Percentiles rank a stretch among this genome's conserved stretches.
phyloP scores from a whole-genome alignment of 352 stramenopile species.

The Phytophthora macrochlamydospora region DNA sequence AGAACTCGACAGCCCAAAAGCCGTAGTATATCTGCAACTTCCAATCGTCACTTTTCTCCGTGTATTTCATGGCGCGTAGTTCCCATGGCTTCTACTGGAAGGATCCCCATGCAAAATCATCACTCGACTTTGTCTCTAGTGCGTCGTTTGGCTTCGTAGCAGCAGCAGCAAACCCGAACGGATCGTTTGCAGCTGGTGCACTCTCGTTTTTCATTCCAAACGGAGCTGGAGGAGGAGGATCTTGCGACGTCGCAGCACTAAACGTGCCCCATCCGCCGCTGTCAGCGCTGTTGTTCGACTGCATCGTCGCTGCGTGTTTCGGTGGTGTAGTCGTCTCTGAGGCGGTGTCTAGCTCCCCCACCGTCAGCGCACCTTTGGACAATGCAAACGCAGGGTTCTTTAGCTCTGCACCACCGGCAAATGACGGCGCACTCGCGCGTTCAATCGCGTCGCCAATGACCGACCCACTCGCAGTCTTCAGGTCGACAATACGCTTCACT shows the following conservation, averaged over 20 bases:
- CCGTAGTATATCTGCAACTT: too few relatives aligned
- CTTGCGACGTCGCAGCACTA: constrained; percentile 13
- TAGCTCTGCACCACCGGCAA: constrained; percentile 10
- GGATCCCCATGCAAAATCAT: constrained; percentile 31
- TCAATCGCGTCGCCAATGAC: constrained; percentile 13
- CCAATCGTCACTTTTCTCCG: too few relatives aligned
- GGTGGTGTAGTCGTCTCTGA: constrained; percentile 25
- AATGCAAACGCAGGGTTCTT: constrained; percentile 34
- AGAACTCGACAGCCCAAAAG: constrained; percentile 5
- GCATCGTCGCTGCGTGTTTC: constrained; percentile 17
- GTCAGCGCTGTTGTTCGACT: constrained; percentile 23
- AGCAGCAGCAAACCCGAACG: constrained; percentile 20
- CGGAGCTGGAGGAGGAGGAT: constrained; percentile 18
- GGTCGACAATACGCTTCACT: constrained; percentile 20
- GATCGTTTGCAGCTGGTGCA: constrained; percentile 12
- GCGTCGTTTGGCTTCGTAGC: background rate
- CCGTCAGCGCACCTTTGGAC: constrained; percentile 38
- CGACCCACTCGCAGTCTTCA: constrained; percentile 20
- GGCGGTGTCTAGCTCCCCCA: constrained; percentile 28
- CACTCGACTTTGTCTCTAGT: constrained; percentile 9
- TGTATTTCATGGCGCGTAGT: too few relatives aligned
- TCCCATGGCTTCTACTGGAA: constrained; percentile 23
- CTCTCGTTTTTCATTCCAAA: constrained; percentile 13
- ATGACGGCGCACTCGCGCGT: constrained; percentile 9
- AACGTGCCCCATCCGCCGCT: constrained; percentile 28